Evolutionary conservation across 371 early-diverging fungal species (phyloP).

Genomic region (Mortierella sp.): DNA sequence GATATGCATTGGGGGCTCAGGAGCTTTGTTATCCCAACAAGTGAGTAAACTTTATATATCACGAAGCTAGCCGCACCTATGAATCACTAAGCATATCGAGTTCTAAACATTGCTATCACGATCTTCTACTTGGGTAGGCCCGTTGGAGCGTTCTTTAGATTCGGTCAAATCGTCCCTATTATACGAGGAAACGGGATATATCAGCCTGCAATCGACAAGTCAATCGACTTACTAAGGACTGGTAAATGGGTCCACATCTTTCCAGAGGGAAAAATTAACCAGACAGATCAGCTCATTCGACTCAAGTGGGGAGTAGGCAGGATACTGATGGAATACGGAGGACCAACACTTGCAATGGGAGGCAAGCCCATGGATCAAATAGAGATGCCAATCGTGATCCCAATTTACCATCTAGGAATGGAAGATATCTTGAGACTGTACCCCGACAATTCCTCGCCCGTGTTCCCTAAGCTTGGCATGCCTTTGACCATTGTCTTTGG

Average conservation of each 20-base stretch:
- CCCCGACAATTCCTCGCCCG: constrained; percentile 56
- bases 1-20: constrained; percentile 90
- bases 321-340: constrained; percentile 79
- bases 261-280: constrained; percentile 87
- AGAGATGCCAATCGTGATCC: constrained; percentile 55
- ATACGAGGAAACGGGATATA: constrained; percentile 89
- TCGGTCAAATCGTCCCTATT: constrained; percentile 86
- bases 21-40: constrained; percentile 86
- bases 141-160: constrained; percentile 77
- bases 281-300: constrained; percentile 71
- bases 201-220: constrained; percentile 87
- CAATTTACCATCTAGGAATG: constrained; percentile 59
- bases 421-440: constrained; percentile 60
- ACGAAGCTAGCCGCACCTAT: too few species aligned
- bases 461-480: constrained; percentile 59
- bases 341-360: constrained; percentile 62
- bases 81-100: background rate
- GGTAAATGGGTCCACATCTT: constrained; percentile 87
- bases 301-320: constrained; percentile 93
- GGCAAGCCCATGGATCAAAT: constrained; percentile 55
- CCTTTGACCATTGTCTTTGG: constrained; percentile 73
- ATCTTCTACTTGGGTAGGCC: constrained; percentile 51
- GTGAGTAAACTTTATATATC: constrained; percentile 51
- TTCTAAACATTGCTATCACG: background rate
- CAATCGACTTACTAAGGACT: constrained; percentile 69